Conservation (phyloP, 2,329 filamentous ascomycete genomes). For the Fusarium guadeloupense region DNA sequence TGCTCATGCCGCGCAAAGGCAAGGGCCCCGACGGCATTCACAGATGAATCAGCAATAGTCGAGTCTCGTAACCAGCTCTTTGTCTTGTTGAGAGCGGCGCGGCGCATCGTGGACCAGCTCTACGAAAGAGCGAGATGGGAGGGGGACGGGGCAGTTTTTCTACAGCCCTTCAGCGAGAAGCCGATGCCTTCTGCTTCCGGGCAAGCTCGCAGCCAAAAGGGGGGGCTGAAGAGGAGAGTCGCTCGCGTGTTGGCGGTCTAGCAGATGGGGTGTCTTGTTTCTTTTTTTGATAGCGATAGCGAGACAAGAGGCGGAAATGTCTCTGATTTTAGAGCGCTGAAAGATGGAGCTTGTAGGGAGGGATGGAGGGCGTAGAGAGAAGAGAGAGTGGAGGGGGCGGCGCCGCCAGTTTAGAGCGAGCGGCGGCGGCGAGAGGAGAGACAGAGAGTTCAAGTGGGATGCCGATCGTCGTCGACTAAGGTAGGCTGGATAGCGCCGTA, state of each 20-base stretch:
- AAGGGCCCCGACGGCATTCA: slow-evolving; percentile 18
- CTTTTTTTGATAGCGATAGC: slow-evolving; percentile 35
- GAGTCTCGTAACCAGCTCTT: slow-evolving; percentile 31
- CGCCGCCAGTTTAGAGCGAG: slow-evolving; percentile 9
- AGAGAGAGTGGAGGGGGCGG: not conserved
- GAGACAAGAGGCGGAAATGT: slow-evolving; percentile 37
- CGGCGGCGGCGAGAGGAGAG: slow-evolving; percentile 3
- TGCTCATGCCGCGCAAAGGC: slow-evolving; percentile 32
- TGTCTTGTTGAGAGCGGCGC: slow-evolving; percentile 22
- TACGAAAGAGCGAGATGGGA: slow-evolving; percentile 10
- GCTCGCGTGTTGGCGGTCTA: slow-evolving; percentile 34
- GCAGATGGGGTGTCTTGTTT: slow-evolving; percentile 32
- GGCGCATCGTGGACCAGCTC: slow-evolving; percentile 39
- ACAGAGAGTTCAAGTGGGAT: slow-evolving; percentile 17
- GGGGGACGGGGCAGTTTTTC: slow-evolving; percentile 31
- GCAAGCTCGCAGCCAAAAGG: slow-evolving; percentile 21
- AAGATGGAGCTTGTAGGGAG: slow-evolving; percentile 14
- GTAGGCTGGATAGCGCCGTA: slow-evolving; percentile 7
- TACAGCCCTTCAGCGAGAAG: slow-evolving; percentile 22
- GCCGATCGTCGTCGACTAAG: slow-evolving; percentile 15
- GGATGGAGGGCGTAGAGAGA: not conserved
- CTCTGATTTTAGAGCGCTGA: slow-evolving; percentile 27
- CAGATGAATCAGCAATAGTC: slow-evolving; percentile 11
- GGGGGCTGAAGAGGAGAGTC: slow-evolving; percentile 16
- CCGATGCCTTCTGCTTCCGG: slow-evolving; percentile 38